These are phyloP conservation scores for Pseudogymnoascus sp. DNA, from an alignment of 2,329 filamentous ascomycete species.

Conservation along the genomic window DNA sequence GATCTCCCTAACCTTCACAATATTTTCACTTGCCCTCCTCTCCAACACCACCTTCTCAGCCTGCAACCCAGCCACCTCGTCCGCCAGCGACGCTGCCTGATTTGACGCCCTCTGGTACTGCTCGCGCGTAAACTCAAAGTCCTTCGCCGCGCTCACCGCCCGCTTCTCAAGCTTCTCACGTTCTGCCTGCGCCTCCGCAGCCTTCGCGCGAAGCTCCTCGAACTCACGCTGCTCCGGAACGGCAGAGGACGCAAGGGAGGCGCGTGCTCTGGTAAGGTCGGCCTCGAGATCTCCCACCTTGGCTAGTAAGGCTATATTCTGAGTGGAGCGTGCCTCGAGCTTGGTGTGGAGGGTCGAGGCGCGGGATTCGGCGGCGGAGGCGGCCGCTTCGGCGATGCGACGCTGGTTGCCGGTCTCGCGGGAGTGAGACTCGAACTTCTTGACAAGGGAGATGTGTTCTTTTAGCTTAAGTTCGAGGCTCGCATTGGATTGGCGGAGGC, in stretches of 20 bases:
- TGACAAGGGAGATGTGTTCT: conserved; percentile 39
- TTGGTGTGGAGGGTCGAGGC: conserved; percentile 17
- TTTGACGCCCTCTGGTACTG: conserved; percentile 26
- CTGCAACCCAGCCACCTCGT: conserved; percentile 18
- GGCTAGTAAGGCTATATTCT: conserved; percentile 23
- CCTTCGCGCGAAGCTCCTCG: conserved; percentile 26
- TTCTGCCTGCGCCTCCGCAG: conserved; percentile 13
- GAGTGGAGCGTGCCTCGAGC: conserved; percentile 17
- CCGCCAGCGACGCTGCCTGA: conserved; percentile 16
- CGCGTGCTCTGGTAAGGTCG: conserved; percentile 24
- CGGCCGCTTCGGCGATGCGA: conserved; percentile 38
- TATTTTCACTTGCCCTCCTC: conserved; percentile 21
- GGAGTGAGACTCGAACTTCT: conserved; percentile 40
- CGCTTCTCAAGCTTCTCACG: conserved; percentile 20
- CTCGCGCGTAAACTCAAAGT: conserved; percentile 24
- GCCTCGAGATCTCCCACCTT: conserved; percentile 17
- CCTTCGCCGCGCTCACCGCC: conserved; percentile 16
- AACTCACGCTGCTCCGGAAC: conserved; percentile 36
- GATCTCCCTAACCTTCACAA: conserved; percentile 25
- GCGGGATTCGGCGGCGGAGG: conserved; percentile 19
- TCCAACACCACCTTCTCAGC: conserved; percentile 15
- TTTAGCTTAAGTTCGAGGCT: conserved; percentile 40
- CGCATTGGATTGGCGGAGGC: conserved; percentile 37
- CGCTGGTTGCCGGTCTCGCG: conserved; percentile 47
- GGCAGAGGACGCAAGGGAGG: conserved; percentile 23